phyloP scores from a whole-genome alignment of 495 filamentous ascomycete genomes.

The Hypoxylon intermedium region DNA sequence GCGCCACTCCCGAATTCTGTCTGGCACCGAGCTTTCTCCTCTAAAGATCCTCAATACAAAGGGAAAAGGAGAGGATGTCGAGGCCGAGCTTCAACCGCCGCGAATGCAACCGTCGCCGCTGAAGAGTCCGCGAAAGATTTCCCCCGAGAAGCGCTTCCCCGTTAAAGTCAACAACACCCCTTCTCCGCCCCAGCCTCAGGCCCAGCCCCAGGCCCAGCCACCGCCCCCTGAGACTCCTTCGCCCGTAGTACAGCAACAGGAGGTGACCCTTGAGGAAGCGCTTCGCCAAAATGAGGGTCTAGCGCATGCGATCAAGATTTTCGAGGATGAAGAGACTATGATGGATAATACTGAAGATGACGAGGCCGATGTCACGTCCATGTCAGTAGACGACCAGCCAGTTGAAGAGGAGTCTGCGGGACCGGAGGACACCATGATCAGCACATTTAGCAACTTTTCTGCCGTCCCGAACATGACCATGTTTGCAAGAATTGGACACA shows the following conservation, averaged over 20 bases:
- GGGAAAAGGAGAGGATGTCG: conserved; percentile 31
- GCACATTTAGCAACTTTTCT: conserved; percentile 83
- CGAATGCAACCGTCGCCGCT: conserved; percentile 32
- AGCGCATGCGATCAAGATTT: conserved; percentile 58
- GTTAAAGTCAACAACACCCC: conserved; percentile 53
- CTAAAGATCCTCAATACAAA: conserved; percentile 52
- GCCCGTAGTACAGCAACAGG: conserved; percentile 48
- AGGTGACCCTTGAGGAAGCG: conserved; percentile 52
- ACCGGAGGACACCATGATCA: conserved; percentile 72
- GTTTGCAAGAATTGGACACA: conserved; percentile 73
- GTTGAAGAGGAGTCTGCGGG: conserved; percentile 46
- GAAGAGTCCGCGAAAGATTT: conserved; percentile 56
- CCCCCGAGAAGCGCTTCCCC: conserved; percentile 62
- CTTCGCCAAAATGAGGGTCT: conserved; percentile 51
- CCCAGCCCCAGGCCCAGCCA: no score
- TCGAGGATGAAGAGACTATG: conserved; percentile 56
- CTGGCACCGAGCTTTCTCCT: conserved; percentile 57
- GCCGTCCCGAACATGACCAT: conserved; percentile 88
- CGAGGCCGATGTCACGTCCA: conserved; percentile 37
- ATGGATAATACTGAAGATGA: conserved; percentile 32
- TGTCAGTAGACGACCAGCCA: conserved; percentile 26
- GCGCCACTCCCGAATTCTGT: conserved; percentile 55
- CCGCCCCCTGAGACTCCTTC: no score
- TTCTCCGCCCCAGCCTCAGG: conserved; percentile 27
- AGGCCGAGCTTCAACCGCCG: conserved; percentile 38